Conservation (phyloP, 306 rosid genomes). For the Hippophae tibetana region DNA sequence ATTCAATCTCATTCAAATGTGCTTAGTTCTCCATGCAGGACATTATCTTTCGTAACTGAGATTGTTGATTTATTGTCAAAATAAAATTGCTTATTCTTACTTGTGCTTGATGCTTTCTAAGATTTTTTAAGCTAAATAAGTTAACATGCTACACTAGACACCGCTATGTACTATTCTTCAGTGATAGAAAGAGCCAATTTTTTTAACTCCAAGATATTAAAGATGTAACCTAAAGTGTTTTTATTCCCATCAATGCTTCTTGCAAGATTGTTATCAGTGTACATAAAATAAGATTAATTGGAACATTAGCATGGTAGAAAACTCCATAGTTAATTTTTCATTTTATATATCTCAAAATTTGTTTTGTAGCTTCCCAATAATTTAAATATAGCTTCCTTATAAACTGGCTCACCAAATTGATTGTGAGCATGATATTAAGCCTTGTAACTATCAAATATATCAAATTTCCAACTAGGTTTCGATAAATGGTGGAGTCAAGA, state of each 20-base stretch:
- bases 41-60: neutral
- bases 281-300: no score
- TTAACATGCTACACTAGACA: neutral
- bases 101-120: neutral
- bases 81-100: neutral
- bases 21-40: neutral
- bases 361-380: no score
- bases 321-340: no score
- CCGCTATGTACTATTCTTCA: neutral
- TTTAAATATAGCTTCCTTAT: no score
- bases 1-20: neutral
- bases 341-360: no score
- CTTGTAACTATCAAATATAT: neutral
- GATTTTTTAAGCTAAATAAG: neutral
- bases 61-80: neutral
- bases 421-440: neutral
- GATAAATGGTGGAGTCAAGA: neutral
- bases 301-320: no score
- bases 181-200: neutral
- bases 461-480: neutral
- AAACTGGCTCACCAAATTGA: neutral
- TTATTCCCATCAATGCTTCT: neutral
- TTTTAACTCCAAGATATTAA: neutral
- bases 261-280: neutral
- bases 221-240: neutral